phyloP scores from a whole-genome alignment of 345 rosid genomes.

The Capsella bursapastoris region DNA sequence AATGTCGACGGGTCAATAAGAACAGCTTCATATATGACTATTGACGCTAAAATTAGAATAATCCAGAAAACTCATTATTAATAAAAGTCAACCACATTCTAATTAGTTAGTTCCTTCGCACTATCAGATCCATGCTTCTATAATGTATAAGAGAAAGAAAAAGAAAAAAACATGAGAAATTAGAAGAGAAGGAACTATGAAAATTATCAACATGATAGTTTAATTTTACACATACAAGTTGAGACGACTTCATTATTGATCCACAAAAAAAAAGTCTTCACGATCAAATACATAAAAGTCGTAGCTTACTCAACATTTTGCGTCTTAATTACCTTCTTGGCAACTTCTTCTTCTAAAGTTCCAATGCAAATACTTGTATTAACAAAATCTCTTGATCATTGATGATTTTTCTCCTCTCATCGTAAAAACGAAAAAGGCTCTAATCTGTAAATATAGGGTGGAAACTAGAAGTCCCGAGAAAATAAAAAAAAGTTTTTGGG shows the following conservation, averaged over 20 bases:
- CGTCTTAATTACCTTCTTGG: neutral
- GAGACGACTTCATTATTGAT: constrained; percentile 7
- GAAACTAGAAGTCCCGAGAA: neutral
- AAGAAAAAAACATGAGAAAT: no score
- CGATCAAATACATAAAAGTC: neutral
- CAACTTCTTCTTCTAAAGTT: neutral
- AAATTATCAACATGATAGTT: neutral
- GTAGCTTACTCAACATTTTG: neutral
- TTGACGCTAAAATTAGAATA: neutral
- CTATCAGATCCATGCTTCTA: neutral
- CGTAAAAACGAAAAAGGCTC: neutral
- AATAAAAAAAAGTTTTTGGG: neutral
- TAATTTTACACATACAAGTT: constrained; percentile 9
- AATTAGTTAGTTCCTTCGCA: neutral
- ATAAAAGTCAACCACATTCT: constrained; percentile 1
- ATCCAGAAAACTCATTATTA: constrained; percentile 1
- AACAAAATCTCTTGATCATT: neutral
- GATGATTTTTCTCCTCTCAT: neutral
- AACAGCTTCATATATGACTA: neutral
- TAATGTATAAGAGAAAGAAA: no score
- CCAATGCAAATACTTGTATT: neutral
- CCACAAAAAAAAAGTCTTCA: constrained; percentile 9
- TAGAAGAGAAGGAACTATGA: neutral
- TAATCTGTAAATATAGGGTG: neutral
- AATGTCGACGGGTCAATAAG: neutral